Evolutionary conservation across 352 stramenopile genomes (phyloP).

Genomic region (Globisporangium camurandrum): DNA sequence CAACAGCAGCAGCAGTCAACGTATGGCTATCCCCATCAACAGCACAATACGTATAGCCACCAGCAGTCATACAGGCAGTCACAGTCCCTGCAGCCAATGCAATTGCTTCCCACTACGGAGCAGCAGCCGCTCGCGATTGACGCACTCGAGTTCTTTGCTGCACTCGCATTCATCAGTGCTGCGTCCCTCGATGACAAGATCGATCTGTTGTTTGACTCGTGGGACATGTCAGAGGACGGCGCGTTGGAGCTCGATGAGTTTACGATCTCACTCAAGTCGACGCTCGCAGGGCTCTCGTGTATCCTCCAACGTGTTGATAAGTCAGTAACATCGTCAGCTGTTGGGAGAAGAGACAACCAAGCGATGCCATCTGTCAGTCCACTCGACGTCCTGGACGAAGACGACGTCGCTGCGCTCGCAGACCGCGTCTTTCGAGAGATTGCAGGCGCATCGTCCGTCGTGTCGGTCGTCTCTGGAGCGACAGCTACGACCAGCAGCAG

Average conservation of each 20-base stretch:
- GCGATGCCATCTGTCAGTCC: not conserved
- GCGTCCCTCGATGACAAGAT: constrained; percentile 68
- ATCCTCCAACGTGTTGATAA: constrained; percentile 46
- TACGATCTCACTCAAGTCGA: constrained; percentile 86
- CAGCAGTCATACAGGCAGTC: not conserved
- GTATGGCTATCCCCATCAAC: not conserved
- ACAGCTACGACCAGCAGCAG: not conserved
- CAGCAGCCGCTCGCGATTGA: constrained; percentile 32
- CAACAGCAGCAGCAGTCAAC: constrained; percentile 13
- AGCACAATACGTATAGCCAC: not conserved
- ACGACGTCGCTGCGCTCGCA: constrained; percentile 54
- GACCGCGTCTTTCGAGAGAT: constrained; percentile 70
- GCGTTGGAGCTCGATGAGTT: constrained; percentile 75
- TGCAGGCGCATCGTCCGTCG: constrained; percentile 18
- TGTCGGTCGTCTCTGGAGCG: too few species aligned
- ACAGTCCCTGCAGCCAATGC: constrained; percentile 9
- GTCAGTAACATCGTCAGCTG: not conserved
- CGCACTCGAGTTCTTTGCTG: constrained; percentile 71
- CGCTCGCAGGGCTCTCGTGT: constrained; percentile 55
- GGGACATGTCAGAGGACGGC: constrained; percentile 82
- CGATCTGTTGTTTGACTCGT: constrained; percentile 80
- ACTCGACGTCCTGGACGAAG: constrained; percentile 30
- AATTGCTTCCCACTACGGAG: not conserved
- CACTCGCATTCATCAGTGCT: constrained; percentile 58
- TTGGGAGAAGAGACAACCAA: constrained; percentile 1